phyloP scores from a whole-genome alignment of 2,329 filamentous ascomycete genomes.

The Hymenoscyphus repandus region DNA sequence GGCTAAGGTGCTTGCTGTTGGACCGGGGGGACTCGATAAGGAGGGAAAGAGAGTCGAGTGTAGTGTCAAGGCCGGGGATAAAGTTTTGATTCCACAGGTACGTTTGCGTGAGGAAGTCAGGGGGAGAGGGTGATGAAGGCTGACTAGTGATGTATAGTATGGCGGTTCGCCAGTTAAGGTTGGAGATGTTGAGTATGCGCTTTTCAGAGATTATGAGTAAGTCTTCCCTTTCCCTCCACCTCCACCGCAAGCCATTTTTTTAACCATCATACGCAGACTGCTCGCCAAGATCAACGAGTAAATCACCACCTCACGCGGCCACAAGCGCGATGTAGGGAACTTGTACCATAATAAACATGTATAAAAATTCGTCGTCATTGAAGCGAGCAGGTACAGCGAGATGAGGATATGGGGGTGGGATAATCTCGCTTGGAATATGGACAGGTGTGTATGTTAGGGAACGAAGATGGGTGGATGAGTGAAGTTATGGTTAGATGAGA shows the following conservation, averaged over 20 bases:
- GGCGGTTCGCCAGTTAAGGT: slow-evolving; percentile 95
- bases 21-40: slow-evolving; percentile 81
- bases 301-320: slow-evolving; percentile 9
- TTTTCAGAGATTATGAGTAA: slow-evolving; percentile 98
- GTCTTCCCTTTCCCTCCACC: slow-evolving; percentile 36
- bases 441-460: too few relatives aligned
- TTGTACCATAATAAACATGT: slow-evolving; percentile 2
- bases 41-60: slow-evolving; percentile 84
- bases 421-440: too few relatives aligned
- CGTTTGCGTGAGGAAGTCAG: slow-evolving; percentile 31
- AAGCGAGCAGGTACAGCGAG: too few relatives aligned
- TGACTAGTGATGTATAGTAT: slow-evolving; percentile 52
- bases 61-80: slow-evolving; percentile 79
- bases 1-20: slow-evolving; percentile 91
- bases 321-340: slow-evolving; percentile 10
- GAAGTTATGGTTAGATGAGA: too few relatives aligned
- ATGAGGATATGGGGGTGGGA: too few relatives aligned
- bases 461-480: too few relatives aligned
- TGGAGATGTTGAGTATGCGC: slow-evolving; percentile 90
- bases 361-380: background rate
- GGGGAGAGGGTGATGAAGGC: slow-evolving; percentile 10
- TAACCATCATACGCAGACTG: slow-evolving; percentile 56
- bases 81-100: slow-evolving; percentile 93
- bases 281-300: slow-evolving; percentile 44
- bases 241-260: background rate